phyloP scores from a whole-genome alignment of 2,329 filamentous ascomycete genomes.

The Ceratocystis ficicola region DNA sequence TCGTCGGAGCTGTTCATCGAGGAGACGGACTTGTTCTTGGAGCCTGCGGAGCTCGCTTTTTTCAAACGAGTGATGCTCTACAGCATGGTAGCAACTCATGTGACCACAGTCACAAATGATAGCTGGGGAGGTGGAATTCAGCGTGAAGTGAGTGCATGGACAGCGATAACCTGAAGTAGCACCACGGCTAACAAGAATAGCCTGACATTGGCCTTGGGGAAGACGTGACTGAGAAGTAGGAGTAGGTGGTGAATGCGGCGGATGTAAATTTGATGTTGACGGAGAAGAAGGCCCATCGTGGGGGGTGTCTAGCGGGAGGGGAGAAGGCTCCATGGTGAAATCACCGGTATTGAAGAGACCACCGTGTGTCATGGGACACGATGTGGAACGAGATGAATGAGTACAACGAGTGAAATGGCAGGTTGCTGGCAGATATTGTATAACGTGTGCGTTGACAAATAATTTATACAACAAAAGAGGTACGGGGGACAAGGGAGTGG shows the following conservation, averaged over 20 bases:
- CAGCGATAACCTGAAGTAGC: conserved; percentile 44
- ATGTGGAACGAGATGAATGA: background rate
- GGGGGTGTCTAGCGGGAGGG: conserved; percentile 12
- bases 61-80: conserved; percentile 36
- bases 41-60: conserved; percentile 39
- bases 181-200: conserved; percentile 45
- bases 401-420: background rate
- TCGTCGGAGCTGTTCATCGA: conserved; percentile 35
- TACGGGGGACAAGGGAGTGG: background rate
- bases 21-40: conserved; percentile 34
- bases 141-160: conserved; percentile 45
- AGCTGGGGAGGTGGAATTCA: conserved; percentile 42
- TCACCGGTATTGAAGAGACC: background rate
- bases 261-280: conserved; percentile 23
- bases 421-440: no score
- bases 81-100: conserved; percentile 46
- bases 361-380: conserved; percentile 8
- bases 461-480: conserved; percentile 2
- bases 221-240: conserved; percentile 32
- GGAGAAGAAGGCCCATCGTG: background rate
- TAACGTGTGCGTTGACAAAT: background rate
- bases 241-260: conserved; percentile 21
- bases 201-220: conserved; percentile 47
- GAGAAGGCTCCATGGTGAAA: conserved; percentile 21
- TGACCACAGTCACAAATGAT: conserved; percentile 48